These are phyloP conservation scores for Blastomyces parvus DNA, from an alignment of 2,329 filamentous ascomycete genomes.

Conservation along the genomic window DNA sequence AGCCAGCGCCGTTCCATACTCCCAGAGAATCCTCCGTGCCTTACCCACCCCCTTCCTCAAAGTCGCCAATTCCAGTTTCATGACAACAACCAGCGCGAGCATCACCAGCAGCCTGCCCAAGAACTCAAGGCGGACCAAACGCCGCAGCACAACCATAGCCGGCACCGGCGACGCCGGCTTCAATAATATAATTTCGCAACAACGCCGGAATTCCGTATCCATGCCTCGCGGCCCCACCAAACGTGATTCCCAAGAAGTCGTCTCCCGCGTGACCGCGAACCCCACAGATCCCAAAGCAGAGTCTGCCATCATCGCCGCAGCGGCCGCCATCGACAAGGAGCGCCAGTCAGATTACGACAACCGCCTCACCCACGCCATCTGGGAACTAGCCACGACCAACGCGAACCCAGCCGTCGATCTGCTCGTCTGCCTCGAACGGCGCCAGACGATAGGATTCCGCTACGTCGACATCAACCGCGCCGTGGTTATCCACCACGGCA, in stretches of 20 bases:
- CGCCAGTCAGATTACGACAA: slow-evolving; percentile 57
- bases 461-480: slow-evolving; percentile 92
- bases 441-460: slow-evolving; percentile 85
- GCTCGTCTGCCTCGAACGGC: slow-evolving; percentile 81
- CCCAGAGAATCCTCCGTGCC: slow-evolving; percentile 80
- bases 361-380: slow-evolving; percentile 83
- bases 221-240: slow-evolving; percentile 17
- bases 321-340: slow-evolving; percentile 44
- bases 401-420: slow-evolving; percentile 92
- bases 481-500: slow-evolving; percentile 90
- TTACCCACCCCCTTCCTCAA: slow-evolving; percentile 85
- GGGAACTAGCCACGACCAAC: slow-evolving; percentile 81
- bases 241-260: slow-evolving; percentile 13
- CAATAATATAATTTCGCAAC: slow-evolving; percentile 18
- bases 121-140: slow-evolving; percentile 43
- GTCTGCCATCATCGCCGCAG: slow-evolving; percentile 42
- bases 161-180: slow-evolving; percentile 14
- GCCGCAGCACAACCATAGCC: slow-evolving; percentile 12
- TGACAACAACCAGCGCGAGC: slow-evolving; percentile 80
- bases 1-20: slow-evolving; percentile 72
- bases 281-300: slow-evolving; percentile 14
- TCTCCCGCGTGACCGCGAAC: slow-evolving; percentile 12
- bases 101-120: slow-evolving; percentile 70
- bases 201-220: slow-evolving; percentile 16
- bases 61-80: slow-evolving; percentile 90